These are phyloP conservation scores for Lachnellula willkommii DNA, from an alignment of 2,329 filamentous ascomycete species.

Conservation along the genomic window DNA sequence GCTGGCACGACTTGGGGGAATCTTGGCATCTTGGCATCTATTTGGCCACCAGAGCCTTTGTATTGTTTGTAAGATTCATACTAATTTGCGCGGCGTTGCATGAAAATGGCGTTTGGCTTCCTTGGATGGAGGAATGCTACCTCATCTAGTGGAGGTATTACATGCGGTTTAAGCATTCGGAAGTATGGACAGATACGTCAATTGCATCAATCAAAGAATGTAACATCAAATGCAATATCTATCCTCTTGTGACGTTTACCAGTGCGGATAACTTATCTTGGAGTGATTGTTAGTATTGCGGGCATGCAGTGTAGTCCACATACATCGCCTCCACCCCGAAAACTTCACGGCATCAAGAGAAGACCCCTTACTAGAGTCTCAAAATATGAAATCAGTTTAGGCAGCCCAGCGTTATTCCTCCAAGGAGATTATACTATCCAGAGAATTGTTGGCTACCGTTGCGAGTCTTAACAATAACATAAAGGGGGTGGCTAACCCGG, in stretches of 20 bases:
- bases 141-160: background rate
- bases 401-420: too few relatives aligned
- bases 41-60: conserved; percentile 4
- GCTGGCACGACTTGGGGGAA: background rate
- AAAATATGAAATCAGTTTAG: too few relatives aligned
- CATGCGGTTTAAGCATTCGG: background rate
- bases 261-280: too few relatives aligned
- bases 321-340: too few relatives aligned
- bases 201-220: background rate
- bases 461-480: too few relatives aligned
- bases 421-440: too few relatives aligned
- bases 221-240: background rate
- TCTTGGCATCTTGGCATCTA: background rate
- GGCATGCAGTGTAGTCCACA: background rate
- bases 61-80: conserved; percentile 11
- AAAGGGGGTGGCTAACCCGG: too few relatives aligned
- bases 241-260: background rate
- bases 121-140: background rate
- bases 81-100: conserved; percentile 21
- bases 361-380: too few relatives aligned
- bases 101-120: conserved; percentile 6
- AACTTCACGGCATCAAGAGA: too few relatives aligned
- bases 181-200: background rate
- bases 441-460: too few relatives aligned
- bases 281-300: background rate